Base-by-base conservation (phyloP, 345 rosid genomes). In the Populus alba region DNA sequence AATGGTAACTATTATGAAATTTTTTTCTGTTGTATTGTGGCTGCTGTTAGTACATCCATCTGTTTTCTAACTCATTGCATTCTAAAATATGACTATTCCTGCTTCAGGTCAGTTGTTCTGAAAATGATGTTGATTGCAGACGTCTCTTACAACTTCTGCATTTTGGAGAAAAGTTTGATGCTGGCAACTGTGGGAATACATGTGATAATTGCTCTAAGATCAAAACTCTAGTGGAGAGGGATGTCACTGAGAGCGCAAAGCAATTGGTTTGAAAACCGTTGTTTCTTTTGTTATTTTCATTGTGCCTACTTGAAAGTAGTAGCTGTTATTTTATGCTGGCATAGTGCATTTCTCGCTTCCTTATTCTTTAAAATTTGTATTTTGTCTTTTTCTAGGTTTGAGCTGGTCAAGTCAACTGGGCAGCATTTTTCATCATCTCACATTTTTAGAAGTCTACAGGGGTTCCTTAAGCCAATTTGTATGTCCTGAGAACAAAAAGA, bases 41-140 rank as follows among this genome's bases (percentile, higher is more conserved):
- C 51, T 78, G 66, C 31, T 66, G 12, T 31, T 29, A 49, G 29
- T 63, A 33, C 78, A 27, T 0, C 13, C 38, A 76, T 78, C 71
- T 11, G 68, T 74, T 31, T 31, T 65, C 61, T 20, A 12, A 43
- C 67, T 37, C 76, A 67, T 70, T 23, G 70, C 53, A 27, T 5
- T 63, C 16, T 75, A 72, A 76, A 75, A 66, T 79, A 68, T 72
- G 55, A 68, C 76, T 77, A 63, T 83, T 65, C 68, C 61, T 75
- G 68, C 81, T 87, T 82, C 96, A 96, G 99, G 94, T 96, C 71
- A 88, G 98, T 83, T 96, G 91, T 75, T 89, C 95, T 51, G 98
- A 96, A 88, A 96, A 94, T 81, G 92, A 96, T 81, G 97, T 96
- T 73, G 99, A 96, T 73, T 96, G 99, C 76, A 88, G 98, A 81